Percentiles rank a stretch among this genome's conserved stretches.
Evolutionary conservation across 352 stramenopile genomes (phyloP).

Genomic region (Globisporangium polare): DNA sequence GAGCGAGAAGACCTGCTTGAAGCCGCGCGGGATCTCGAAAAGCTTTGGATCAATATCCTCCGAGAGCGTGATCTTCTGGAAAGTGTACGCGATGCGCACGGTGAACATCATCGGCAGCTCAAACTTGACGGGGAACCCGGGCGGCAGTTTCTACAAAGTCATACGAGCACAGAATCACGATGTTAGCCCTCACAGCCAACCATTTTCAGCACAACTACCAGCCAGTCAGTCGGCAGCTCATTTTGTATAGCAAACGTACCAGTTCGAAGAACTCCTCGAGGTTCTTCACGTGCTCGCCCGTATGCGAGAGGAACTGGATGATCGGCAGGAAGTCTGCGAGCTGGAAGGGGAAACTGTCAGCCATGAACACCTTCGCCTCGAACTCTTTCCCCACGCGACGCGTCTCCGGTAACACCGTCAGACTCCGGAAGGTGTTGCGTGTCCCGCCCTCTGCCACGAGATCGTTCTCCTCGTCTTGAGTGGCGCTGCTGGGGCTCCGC

Average conservation of each 20-base stretch:
- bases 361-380: slow-evolving; percentile 77
- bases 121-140: slow-evolving; percentile 77
- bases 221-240: not conserved
- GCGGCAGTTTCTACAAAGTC: slow-evolving; percentile 57
- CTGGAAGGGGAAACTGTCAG: slow-evolving; percentile 69
- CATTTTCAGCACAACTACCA: no score
- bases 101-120: slow-evolving; percentile 84
- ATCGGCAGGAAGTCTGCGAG: slow-evolving; percentile 67
- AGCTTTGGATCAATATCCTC: slow-evolving; percentile 40
- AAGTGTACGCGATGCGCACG: slow-evolving; percentile 76
- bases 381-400: slow-evolving; percentile 57
- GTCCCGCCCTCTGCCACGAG: slow-evolving; percentile 11
- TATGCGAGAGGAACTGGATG: slow-evolving; percentile 76
- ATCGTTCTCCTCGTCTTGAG: slow-evolving; percentile 6
- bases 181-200: slow-evolving; percentile 1
- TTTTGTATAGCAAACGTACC: slow-evolving; percentile 26
- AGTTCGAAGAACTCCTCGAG: slow-evolving; percentile 84
- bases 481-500: slow-evolving; percentile 8
- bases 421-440: slow-evolving; percentile 58
- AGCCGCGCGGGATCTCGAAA: slow-evolving; percentile 55
- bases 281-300: slow-evolving; percentile 71
- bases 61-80: slow-evolving; percentile 62
- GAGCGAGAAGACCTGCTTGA: slow-evolving; percentile 50
- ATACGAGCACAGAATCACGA: not conserved
- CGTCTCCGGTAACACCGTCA: slow-evolving; percentile 52